Conservation (phyloP, 345 rosid species). For the Camelina neglecta region DNA sequence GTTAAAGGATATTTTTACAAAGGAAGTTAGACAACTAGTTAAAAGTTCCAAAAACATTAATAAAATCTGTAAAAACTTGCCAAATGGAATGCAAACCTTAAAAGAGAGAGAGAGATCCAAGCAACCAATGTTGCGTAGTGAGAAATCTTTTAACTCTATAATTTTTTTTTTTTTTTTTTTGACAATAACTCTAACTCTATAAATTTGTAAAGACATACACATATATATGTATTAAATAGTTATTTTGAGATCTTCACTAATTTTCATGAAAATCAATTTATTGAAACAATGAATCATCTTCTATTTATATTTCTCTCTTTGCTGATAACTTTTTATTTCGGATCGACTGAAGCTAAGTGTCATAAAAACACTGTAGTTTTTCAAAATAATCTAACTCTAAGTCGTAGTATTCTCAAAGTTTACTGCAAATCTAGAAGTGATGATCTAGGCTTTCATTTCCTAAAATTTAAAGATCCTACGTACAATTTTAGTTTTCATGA, state of each 20-base stretch:
- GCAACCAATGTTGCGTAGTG: not conserved
- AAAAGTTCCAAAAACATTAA: not conserved
- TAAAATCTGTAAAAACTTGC: not conserved
- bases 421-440: slow-evolving; percentile 3
- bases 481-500: slow-evolving; percentile 29
- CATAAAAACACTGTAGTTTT: not conserved
- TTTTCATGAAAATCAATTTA: not conserved
- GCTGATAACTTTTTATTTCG: not conserved
- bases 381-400: not conserved
- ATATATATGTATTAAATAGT: not conserved
- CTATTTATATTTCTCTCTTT: not conserved
- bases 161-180: no score
- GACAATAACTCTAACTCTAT: no score
- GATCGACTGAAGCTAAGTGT: not conserved
- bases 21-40: not conserved
- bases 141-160: not conserved
- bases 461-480: not conserved
- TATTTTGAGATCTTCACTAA: not conserved
- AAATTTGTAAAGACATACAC: not conserved
- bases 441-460: slow-evolving; percentile 1
- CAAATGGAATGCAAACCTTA: not conserved
- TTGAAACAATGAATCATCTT: not conserved
- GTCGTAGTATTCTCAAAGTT: slow-evolving; percentile 14
- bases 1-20: not conserved
- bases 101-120: not conserved